phyloP scores from a whole-genome alignment of 164 flowering plant genomes.

The Dillenia suffruticosa region DNA sequence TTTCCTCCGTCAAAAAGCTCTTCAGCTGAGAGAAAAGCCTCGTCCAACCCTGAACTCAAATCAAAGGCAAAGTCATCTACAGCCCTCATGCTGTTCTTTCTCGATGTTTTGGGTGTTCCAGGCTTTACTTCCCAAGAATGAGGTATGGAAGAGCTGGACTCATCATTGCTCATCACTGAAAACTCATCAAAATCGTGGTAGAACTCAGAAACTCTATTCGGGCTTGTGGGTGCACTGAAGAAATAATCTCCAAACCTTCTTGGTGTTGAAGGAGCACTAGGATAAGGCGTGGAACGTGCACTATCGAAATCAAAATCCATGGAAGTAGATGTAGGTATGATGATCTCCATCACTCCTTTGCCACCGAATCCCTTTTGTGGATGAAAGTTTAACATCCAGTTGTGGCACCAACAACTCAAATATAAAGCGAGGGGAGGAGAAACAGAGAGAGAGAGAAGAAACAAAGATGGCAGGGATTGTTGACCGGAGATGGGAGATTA shows the following conservation, averaged over 20 bases:
- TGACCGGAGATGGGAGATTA: too few species aligned
- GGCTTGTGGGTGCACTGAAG: slow-evolving; percentile 45
- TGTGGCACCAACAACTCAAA: not conserved
- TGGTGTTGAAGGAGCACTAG: slow-evolving; percentile 36
- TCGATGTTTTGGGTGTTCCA: slow-evolving; percentile 33
- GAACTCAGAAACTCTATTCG: slow-evolving; percentile 18
- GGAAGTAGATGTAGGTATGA: slow-evolving; percentile 12
- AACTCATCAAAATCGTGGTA: slow-evolving; percentile 16
- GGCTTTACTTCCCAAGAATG: slow-evolving; percentile 51
- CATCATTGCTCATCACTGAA: not conserved
- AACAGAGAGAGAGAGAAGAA: not conserved
- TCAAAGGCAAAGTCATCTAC: slow-evolving; percentile 60
- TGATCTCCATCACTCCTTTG: slow-evolving; percentile 22
- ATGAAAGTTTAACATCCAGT: not conserved
- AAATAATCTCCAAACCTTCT: slow-evolving; percentile 20
- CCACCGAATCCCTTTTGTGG: not conserved
- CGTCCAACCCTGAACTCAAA: slow-evolving; percentile 38
- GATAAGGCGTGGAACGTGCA: slow-evolving; percentile 25
- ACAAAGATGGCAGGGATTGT: not conserved
- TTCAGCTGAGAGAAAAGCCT: slow-evolving; percentile 43
- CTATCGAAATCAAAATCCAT: slow-evolving; percentile 25
- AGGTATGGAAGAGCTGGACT: slow-evolving; percentile 22
- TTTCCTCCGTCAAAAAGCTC: slow-evolving; percentile 74
- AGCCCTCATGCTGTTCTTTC: slow-evolving; percentile 1
- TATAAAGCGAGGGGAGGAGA: not conserved